Evolutionary conservation across 768 basidiomycete species (phyloP), one percentile per base, ranked within the genome.

Genomic region (Mycena belliarum): DNA sequence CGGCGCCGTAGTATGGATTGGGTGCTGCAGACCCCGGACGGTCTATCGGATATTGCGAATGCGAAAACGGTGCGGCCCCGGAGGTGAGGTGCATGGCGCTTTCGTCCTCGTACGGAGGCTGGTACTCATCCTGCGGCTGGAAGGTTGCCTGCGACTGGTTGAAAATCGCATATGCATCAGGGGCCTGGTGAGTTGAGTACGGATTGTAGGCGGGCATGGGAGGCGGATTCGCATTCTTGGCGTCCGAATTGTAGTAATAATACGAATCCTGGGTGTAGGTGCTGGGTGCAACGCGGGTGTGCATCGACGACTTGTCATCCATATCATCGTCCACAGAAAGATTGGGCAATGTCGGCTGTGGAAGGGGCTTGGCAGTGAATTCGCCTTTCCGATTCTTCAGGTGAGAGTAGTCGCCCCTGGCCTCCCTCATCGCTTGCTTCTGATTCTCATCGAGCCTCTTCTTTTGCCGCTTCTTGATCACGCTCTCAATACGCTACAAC

Each of bases 301-400:
- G 80, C 63, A 86, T 76, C 20, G 83, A 81, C 6, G 86, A 82
- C 1, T 75, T 72, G 49, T 84, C 77, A 58, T 88, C 85, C 51
- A 80, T 70, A 63, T 89, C 87, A 61, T 95, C 91, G 53, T 95
- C 89, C 44, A 97, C 80, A n/a, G 85, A 87, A 48, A 99, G 79
- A 62, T 91, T 91, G 15, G 97, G 97, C 32, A 98, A 82, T 10
- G 97, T 99, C 1, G 97, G 97, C 73, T 97, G 94, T 20, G 94
- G 93, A 7, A 93, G 80, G 11, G 87, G 88, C 64, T 87, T 82
- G n/a, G 79, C 84, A 53, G 91, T 80, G 66, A 89, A 74, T 69
- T 92, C 87, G 54, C 93, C 95, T 70, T 91, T 94, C 80, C 91
- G 92, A 76, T 93, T 93, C 80, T 91, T 95, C 63, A 96, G 79